phyloP scores from a whole-genome alignment of 2,329 filamentous ascomycete species.

The Xylariaceae sp. region DNA sequence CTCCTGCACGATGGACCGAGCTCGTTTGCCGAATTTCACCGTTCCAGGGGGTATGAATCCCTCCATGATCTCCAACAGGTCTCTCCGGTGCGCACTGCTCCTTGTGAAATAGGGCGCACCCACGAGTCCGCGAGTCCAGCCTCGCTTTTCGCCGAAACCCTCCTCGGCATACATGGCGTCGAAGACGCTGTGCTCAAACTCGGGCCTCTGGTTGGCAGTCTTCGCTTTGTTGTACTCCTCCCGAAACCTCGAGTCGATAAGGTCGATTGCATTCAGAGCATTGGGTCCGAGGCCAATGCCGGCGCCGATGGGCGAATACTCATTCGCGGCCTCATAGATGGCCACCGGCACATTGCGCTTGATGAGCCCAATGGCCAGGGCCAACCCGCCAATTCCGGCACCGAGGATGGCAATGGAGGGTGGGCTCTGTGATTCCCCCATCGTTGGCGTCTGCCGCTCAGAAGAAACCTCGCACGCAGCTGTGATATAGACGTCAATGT shows the following conservation, averaged over 20 bases:
- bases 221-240: slow-evolving; percentile 30
- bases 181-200: slow-evolving; percentile 31
- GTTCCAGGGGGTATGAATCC: slow-evolving; percentile 20
- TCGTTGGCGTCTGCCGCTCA: not conserved
- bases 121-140: slow-evolving; percentile 29
- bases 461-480: no score
- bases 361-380: slow-evolving; percentile 22
- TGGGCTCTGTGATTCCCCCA: slow-evolving; percentile 1
- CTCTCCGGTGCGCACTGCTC: slow-evolving; percentile 33
- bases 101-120: slow-evolving; percentile 29
- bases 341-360: slow-evolving; percentile 19
- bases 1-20: slow-evolving; percentile 15
- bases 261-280: slow-evolving; percentile 31
- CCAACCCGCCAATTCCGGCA: slow-evolving; percentile 22
- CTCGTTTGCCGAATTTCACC: slow-evolving; percentile 20
- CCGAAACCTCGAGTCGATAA: slow-evolving; percentile 31
- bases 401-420: slow-evolving; percentile 20
- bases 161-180: slow-evolving; percentile 32
- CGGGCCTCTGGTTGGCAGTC: slow-evolving; percentile 29
- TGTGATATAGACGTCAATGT: no score
- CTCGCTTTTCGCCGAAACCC: slow-evolving; percentile 30
- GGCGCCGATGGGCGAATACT: slow-evolving; percentile 21
- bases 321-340: slow-evolving; percentile 20
- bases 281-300: slow-evolving; percentile 33
- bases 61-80: slow-evolving; percentile 34